Base-by-base conservation (phyloP, 768 basidiomycete species). In the Tephrocybe rancida region DNA sequence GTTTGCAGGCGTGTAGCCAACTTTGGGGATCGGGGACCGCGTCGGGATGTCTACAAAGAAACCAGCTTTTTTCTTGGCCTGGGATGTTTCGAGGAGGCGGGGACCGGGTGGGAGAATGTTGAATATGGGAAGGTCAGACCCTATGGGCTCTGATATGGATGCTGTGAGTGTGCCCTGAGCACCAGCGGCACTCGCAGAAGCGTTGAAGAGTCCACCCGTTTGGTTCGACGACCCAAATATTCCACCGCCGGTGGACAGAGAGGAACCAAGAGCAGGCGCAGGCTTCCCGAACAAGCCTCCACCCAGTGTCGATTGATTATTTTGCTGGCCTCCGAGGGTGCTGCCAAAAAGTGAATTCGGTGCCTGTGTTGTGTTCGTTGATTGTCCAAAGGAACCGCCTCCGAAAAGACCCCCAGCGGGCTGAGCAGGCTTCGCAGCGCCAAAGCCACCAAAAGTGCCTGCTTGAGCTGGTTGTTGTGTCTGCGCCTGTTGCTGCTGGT, bases 81-180 rank as follows among this genome's bases (percentile, higher is more conserved):
- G 74, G 18, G 73, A 74, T 52, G 77, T 77, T 18, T 88, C 88
- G 58, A 82, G 73, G 24, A 81, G 79, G 44, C 80, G 89, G 24
- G 83, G 88, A 34, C 86, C 84, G 11, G 87, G 82, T 19, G 87
- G 86, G 27, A 92, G 82, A 79, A 91, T 77, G 48, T 81, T 83
- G 66, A 87, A 92, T 46, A 89, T 86, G 3, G 86, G 86, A 47
- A 90, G 67, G 56, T 87, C 86, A 45, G 82, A 76, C 27, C 81
- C 82, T 57, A 93, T 86, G 7, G 91, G 91, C 67, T 95, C 90
- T 24, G 90, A 87, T 64, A 98, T 92, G 18, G 95, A 95, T 1
- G 93, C 90, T 8, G 87, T 89, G 48, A 96, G 73, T 0, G 79
- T 69, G 32, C 83, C 84, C 69, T 84, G 83, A 37, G 75, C 73